Percentiles rank a stretch among this genome's conserved stretches.
phyloP scores from a whole-genome alignment of 169 alveolate species.

The Eimeria acervulina region DNA sequence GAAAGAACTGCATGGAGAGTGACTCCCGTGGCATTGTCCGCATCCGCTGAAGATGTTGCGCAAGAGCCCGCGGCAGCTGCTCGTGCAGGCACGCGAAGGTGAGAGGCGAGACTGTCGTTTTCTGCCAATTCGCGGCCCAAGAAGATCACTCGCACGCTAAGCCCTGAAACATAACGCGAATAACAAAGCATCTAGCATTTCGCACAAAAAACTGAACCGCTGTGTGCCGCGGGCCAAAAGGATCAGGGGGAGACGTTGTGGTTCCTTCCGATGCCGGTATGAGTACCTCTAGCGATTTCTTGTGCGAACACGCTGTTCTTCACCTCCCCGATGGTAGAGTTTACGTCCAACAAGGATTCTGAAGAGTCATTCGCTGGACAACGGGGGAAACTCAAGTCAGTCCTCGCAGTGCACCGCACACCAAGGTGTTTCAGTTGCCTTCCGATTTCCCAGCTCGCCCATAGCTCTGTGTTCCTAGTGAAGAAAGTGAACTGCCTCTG shows the following conservation, averaged over 20 bases:
- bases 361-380: slow-evolving; percentile 28
- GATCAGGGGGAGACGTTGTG: not conserved
- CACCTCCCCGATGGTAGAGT: slow-evolving; percentile 60
- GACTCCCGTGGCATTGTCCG: not conserved
- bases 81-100: slow-evolving; percentile 64
- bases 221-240: not conserved
- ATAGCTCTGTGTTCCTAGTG: not conserved
- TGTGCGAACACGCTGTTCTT: slow-evolving; percentile 24
- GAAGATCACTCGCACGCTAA: slow-evolving; percentile 75
- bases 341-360: slow-evolving; percentile 54
- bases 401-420: not conserved
- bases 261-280: no score
- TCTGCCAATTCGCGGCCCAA: slow-evolving; percentile 73
- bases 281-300: slow-evolving; percentile 53
- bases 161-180: not conserved
- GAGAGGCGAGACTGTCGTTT: slow-evolving; percentile 58
- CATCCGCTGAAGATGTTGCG: slow-evolving; percentile 53
- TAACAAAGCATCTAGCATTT: not conserved
- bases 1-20: slow-evolving; percentile 75
- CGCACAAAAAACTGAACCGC: not conserved
- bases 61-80: slow-evolving; percentile 71
- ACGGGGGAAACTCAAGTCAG: not conserved
- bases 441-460: not conserved
- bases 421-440: not conserved
- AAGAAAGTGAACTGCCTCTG: not conserved